Conservation (phyloP, 2,329 filamentous ascomycete genomes). For the Fusarium scirpi region DNA sequence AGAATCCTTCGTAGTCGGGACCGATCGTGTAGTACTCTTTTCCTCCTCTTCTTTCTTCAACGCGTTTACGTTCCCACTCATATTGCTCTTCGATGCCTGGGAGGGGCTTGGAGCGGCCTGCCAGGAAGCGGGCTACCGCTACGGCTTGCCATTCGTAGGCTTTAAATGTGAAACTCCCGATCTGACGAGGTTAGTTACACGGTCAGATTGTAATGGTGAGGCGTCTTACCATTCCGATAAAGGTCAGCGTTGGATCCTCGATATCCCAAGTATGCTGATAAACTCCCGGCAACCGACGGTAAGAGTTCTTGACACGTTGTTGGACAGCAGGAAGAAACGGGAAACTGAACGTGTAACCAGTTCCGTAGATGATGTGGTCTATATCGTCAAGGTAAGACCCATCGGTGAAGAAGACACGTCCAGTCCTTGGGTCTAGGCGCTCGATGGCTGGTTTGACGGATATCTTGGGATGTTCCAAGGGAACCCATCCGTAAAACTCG, state of each 20-base stretch:
- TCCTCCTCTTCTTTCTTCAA: slow-evolving; percentile 34
- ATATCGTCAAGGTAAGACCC: slow-evolving; percentile 18
- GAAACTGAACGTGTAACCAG: slow-evolving; percentile 30
- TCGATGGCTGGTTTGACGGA: slow-evolving; percentile 27
- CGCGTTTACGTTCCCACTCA: slow-evolving; percentile 34
- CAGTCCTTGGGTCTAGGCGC: slow-evolving; percentile 3
- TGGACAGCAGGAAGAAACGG: slow-evolving; percentile 22
- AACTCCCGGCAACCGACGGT: slow-evolving; percentile 22
- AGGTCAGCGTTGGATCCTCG: slow-evolving; percentile 30
- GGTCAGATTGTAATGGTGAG: accelerated
- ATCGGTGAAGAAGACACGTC: slow-evolving; percentile 17
- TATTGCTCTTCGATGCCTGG: slow-evolving; percentile 24
- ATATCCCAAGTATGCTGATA: slow-evolving; percentile 39
- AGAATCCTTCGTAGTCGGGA: slow-evolving; percentile 28
- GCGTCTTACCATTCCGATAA: slow-evolving; percentile 24
- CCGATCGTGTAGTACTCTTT: slow-evolving; percentile 42
- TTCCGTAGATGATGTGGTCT: slow-evolving; percentile 31
- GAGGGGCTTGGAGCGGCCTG: slow-evolving; percentile 16
- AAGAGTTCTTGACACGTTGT: slow-evolving; percentile 11
- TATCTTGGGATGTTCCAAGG: slow-evolving; percentile 30
- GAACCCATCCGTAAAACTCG: slow-evolving; percentile 24
- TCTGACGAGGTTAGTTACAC: neutral
- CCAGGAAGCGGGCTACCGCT: slow-evolving; percentile 28
- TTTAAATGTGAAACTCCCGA: slow-evolving; percentile 39
- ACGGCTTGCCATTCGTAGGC: slow-evolving; percentile 42